Evolutionary conservation across 106 monocot genomes (phyloP), one percentile per base, ranked within the genome.

Genomic region (Apostasia shenzhenica): DNA sequence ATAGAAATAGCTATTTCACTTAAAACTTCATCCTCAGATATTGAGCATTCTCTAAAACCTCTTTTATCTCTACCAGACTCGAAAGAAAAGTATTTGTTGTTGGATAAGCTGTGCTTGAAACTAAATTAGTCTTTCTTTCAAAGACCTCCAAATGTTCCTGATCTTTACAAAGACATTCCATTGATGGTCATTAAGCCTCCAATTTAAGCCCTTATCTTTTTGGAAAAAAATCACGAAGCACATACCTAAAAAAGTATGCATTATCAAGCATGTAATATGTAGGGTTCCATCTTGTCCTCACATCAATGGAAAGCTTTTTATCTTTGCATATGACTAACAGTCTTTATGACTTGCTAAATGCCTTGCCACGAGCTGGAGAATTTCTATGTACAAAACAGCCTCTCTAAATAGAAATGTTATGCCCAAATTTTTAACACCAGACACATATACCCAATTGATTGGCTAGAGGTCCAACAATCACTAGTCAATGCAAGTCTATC

Each of bases 401-500:
- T 5, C 39, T 14, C 3, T 38, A 2, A 61, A 38, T 61, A 61
- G 2, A 3, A 41, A 61, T 65, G 3, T 1, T 12, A 2, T 47
- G 10, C 6, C 14, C 1, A 4, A 72, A 14, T 4, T 41, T 1
- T 62, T 42, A 61, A 79, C 49, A 0, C 73, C 79, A 26, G 26
- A 26, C 26, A 26, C 26, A 26, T 51, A 8, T 68, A 68, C 0
- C 68, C 67, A 4, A 75, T 9, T n/a, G 67, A 67, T 52, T 75
- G 75, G 42, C 51, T 59, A 54, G 68, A 68, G 12, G 67, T 68
- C 75, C 60, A 68, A 8, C 50, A 50, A 50, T 50, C 50, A 50
- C 50, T 5, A 5, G 26, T 26, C 26, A 26, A 26, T 26, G 26
- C 26, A 26, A 26, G 26, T 26, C 26, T 26, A 26, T 26, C 50